Evolutionary conservation across 2,329 filamentous ascomycete species (phyloP), one percentile per base, ranked within the genome.

Genomic region (Hypoxylon sp.): DNA sequence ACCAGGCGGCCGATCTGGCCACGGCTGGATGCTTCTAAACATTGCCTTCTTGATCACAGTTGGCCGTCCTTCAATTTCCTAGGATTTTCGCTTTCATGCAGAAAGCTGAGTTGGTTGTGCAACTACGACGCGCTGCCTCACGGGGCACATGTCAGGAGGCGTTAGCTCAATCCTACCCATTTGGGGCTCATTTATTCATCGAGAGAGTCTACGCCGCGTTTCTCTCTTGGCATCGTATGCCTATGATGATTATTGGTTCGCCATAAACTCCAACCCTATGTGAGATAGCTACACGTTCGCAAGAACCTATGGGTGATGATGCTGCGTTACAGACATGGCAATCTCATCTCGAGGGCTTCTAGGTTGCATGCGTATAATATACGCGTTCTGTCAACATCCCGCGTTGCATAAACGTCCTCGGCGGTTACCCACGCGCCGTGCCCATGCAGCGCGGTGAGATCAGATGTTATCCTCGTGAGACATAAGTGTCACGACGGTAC

Each of bases 61-160:
- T 66, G 68, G 63, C 68, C 49, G 34, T 38, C 66, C 63, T 69
- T 62, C n/a, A 66, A 66, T 69, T 64, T 71, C 63, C 49, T 58
- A 30, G 50, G n/a, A 28, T 69, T 69, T 60, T 67, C 66, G 65
- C 66, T n/a, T 57, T 62, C 55, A 28, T 69, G 67, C 63, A 69
- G 53, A 48, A 53, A 49, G 52, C 53, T 58, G 56, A 52, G 60
- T 38, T 60, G 46, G 63, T 55, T 38, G 68, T 70, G 65, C 34
- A 43, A 68, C 65, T 23, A 36, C 21, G 30, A 66, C 50, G 41
- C 57, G 66, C 60, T 41, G 66, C 66, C 66, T 63, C 58, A 55
- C 38, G 51, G 52, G 56, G 48, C 60, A 49, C 46, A 41, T 28
- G 60, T 57, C n/a, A 49, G 56, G 60, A 63, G 63, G 49, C 60